Percentiles rank a stretch among this genome's conserved stretches.
Evolutionary conservation across 441 rosid species (phyloP).

Genomic region (Adansonia rubrostipa): DNA sequence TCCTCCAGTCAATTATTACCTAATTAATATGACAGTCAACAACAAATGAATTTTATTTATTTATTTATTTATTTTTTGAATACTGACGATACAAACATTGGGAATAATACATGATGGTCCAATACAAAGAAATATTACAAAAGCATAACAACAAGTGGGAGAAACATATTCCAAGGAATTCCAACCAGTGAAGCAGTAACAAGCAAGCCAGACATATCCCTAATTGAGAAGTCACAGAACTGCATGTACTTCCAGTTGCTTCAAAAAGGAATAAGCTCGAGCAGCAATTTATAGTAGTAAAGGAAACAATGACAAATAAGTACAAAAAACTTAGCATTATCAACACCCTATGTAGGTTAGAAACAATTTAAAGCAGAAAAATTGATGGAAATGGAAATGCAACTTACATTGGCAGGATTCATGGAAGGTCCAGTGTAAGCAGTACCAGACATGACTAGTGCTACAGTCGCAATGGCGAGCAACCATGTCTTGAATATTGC

Average conservation of each 20-base stretch:
- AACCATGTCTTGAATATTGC: slow-evolving; percentile 53
- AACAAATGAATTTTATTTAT: background rate
- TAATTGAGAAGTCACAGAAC: background rate
- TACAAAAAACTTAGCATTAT: background rate
- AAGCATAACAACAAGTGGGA: background rate
- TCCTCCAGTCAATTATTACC: slow-evolving; percentile 1
- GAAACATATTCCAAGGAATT: slow-evolving; percentile 11
- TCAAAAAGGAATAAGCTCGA: background rate
- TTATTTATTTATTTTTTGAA: background rate
- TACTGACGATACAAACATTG: background rate
- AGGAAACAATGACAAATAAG: slow-evolving; percentile 3
- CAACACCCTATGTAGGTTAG: background rate
- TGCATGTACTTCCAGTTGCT: background rate
- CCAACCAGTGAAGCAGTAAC: background rate
- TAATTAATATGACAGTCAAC: background rate
- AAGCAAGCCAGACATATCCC: slow-evolving; percentile 11
- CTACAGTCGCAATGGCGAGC: slow-evolving; percentile 61
- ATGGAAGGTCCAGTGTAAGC: slow-evolving; percentile 83
- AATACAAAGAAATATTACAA: slow-evolving; percentile 6
- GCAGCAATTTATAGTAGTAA: background rate
- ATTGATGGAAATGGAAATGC: background rate
- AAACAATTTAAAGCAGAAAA: background rate
- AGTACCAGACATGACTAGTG: slow-evolving; percentile 56
- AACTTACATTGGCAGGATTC: slow-evolving; percentile 91
- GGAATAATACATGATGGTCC: background rate